Evolutionary conservation across 78 protist genomes (phyloP).

Genomic region (Dictyostelium discoideum): dicty_2.7 NC_007090.3:468501-469000

Average conservation of each 20-base stretch:
- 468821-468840: too few relatives aligned
- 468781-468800: too few relatives aligned
- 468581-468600: background rate
- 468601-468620: background rate
- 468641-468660: background rate
- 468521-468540: background rate
- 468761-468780: background rate
- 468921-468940: background rate
- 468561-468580: constrained; percentile 28
- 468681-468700: too few relatives aligned
- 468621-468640: background rate
- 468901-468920: too few relatives aligned
- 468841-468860: too few relatives aligned
- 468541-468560: background rate
- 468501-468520: background rate
- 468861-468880: too few relatives aligned
- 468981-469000: background rate
- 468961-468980: too few relatives aligned
- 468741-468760: background rate
- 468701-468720: too few relatives aligned
- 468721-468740: too few relatives aligned
- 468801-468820: too few relatives aligned
- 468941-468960: too few relatives aligned
- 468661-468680: background rate
- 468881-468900: too few relatives aligned